These are phyloP conservation scores for Bocquillonia castaneifolia DNA, from an alignment of 441 rosid genomes.

Conservation along the genomic window DNA sequence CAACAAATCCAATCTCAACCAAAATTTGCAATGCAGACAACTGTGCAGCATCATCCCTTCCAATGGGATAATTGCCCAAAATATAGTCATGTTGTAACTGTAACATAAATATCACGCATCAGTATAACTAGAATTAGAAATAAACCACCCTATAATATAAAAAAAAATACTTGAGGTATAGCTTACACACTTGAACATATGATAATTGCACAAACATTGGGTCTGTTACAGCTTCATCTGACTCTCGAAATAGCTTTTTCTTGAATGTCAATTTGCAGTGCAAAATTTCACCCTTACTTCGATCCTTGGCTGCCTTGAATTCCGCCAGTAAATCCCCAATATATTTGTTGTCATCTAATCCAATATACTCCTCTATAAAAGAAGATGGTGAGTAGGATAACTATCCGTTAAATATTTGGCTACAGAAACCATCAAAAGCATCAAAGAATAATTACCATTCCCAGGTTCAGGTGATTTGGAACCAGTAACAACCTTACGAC, in stretches of 20 bases:
- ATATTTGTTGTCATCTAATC: conserved; percentile 93
- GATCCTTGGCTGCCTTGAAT: conserved; percentile 84
- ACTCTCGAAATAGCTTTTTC: conserved; percentile 89
- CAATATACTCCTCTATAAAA: conserved; percentile 82
- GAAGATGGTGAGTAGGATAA: conserved; percentile 29
- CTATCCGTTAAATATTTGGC: conserved; percentile 10
- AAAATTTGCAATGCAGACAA: conserved; percentile 93
- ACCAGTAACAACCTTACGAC: conserved; percentile 87
- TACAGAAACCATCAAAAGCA: conserved; percentile 17
- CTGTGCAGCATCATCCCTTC: conserved; percentile 98
- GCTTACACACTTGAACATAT: conserved; percentile 79
- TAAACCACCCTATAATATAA: too few species aligned
- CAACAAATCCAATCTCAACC: conserved; percentile 85
- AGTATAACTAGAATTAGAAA: conserved; percentile 22
- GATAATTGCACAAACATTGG: conserved; percentile 94
- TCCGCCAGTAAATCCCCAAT: conserved; percentile 90
- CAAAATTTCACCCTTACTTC: conserved; percentile 93
- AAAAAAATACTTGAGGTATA: conserved; percentile 4
- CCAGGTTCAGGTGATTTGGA: conserved; percentile 87
- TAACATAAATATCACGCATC: conserved; percentile 28
- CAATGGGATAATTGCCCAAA: conserved; percentile 94
- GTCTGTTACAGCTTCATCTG: conserved; percentile 94
- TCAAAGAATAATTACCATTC: conserved; percentile 50
- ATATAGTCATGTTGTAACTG: conserved; percentile 98
- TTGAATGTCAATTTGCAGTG: conserved; percentile 87